Evolutionary conservation across 2,329 filamentous ascomycete genomes (phyloP).

Genomic region (Fusarium sp.): DNA sequence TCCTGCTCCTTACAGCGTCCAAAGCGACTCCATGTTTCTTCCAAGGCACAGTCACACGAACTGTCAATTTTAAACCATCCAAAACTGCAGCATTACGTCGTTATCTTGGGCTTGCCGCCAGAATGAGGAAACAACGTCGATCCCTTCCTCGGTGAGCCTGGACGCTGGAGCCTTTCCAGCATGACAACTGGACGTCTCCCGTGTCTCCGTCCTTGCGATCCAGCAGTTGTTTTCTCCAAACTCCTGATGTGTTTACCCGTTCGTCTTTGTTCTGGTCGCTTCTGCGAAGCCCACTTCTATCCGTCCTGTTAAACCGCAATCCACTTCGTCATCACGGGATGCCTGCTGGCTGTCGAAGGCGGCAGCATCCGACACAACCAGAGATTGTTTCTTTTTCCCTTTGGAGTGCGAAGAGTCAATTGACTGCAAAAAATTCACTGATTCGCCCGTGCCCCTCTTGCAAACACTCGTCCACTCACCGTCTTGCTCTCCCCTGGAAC

Average conservation of each 20-base stretch:
- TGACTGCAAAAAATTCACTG: conserved; percentile 6
- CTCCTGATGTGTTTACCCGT: conserved; percentile 27
- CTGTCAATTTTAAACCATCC: conserved; percentile 12
- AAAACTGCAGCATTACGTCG: conserved; percentile 39
- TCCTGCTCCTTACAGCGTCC: conserved; percentile 3
- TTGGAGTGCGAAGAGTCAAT: conserved; percentile 12
- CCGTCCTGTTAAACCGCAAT: conserved; percentile 4
- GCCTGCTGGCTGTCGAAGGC: conserved; percentile 2
- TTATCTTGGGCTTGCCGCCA: conserved; percentile 5
- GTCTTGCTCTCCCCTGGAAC: conserved; percentile 11
- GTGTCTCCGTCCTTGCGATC: conserved; percentile 24
- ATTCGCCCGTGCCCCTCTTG: conserved; percentile 3
- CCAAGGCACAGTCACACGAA: conserved; percentile 17
- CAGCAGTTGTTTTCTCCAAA: conserved; percentile 16
- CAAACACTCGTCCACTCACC: conserved; percentile 5
- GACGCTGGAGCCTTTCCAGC: conserved; percentile 22
- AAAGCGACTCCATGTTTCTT: conserved; percentile 11
- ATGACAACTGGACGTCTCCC: conserved; percentile 28
- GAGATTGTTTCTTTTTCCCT: background rate
- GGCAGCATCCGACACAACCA: conserved; percentile 14
- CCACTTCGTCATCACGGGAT: conserved; percentile 19
- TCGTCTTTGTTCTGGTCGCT: conserved; percentile 25
- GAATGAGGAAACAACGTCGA: conserved; percentile 22
- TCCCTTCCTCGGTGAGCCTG: conserved; percentile 34
- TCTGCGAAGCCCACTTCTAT: conserved; percentile 19